These are phyloP conservation scores for Ziziphus jujuba DNA, from an alignment of 306 rosid genomes.

Conservation along the genomic window DNA sequence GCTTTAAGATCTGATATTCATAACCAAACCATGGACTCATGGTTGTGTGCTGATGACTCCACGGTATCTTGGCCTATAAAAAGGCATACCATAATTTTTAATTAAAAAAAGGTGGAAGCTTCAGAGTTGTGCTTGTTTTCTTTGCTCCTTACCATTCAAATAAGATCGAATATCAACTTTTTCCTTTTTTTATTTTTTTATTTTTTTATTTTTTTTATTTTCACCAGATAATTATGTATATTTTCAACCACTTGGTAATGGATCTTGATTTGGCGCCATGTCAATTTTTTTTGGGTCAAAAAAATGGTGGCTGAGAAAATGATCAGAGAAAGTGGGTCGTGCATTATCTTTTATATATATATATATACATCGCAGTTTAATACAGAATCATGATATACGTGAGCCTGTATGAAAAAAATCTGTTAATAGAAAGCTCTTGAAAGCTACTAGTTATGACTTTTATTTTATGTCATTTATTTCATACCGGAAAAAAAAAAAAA, in stretches of 20 bases:
- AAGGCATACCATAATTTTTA: no score
- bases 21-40: background rate
- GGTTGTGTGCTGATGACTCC: conserved; percentile 4
- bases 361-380: no score
- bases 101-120: background rate
- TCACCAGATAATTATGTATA: background rate
- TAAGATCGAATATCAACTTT: background rate
- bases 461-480: no score
- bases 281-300: background rate
- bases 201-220: background rate
- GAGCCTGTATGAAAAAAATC: no score
- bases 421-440: background rate
- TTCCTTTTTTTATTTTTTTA: background rate
- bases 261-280: conserved; percentile 23
- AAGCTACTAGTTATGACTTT: background rate
- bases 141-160: conserved; percentile 8
- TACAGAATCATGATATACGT: no score
- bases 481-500: no score
- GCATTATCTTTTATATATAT: background rate
- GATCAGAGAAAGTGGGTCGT: background rate
- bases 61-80: background rate
- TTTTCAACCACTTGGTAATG: conserved; percentile 1
- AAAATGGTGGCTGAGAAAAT: background rate
- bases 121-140: background rate
- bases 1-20: background rate